These are phyloP conservation scores for Auricularia sp. DNA, from an alignment of 768 basidiomycete genomes.

Conservation along the genomic window DNA sequence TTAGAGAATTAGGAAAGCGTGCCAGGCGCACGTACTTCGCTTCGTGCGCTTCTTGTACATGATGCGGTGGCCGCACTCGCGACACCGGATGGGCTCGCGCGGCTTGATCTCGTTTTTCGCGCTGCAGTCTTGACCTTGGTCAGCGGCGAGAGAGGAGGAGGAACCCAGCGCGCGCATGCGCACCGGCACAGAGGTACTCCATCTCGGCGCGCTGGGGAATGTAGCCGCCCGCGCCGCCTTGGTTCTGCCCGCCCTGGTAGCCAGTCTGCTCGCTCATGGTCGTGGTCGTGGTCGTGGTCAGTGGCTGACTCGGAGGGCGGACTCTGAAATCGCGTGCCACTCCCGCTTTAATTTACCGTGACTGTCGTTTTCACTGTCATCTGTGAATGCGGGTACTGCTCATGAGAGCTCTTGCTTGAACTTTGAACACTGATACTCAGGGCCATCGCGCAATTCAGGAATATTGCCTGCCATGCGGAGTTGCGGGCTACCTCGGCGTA, in stretches of 20 bases:
- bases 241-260: neutral
- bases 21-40: slow-evolving; percentile 55
- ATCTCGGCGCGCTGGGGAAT: slow-evolving; percentile 34
- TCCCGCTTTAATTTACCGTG: too few relatives aligned
- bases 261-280: neutral
- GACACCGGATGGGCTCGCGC: slow-evolving; percentile 88
- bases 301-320: too few relatives aligned
- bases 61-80: slow-evolving; percentile 94
- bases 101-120: slow-evolving; percentile 86
- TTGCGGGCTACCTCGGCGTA: too few relatives aligned
- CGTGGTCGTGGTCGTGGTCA: too few relatives aligned
- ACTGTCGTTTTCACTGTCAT: too few relatives aligned
- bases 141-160: neutral
- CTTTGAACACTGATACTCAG: too few relatives aligned
- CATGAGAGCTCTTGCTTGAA: too few relatives aligned
- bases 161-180: slow-evolving; percentile 9
- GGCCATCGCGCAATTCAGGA: too few relatives aligned
- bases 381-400: too few relatives aligned
- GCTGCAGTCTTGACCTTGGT: slow-evolving; percentile 60
- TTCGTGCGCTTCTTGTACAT: slow-evolving; percentile 98
- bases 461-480: too few relatives aligned
- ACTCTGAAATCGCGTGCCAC: too few relatives aligned
- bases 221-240: neutral
- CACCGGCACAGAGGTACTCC: slow-evolving; percentile 85
- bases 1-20: neutral